phyloP scores from a whole-genome alignment of 805 yeast species.

The Spathaspora arborariae region DNA sequence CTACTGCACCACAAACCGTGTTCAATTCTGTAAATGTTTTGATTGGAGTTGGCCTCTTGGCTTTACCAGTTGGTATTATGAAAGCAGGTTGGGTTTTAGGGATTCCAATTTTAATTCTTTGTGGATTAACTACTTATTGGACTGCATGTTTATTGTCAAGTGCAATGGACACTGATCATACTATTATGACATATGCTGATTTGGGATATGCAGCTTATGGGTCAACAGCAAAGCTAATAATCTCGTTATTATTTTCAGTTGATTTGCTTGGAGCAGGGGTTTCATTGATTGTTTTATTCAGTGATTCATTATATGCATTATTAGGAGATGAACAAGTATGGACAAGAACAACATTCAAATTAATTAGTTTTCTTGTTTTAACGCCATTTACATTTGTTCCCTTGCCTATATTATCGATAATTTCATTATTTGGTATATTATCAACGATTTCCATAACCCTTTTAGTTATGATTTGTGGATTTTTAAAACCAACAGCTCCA shows the following conservation, averaged over 20 bases:
- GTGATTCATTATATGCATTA: slow-evolving; percentile 77
- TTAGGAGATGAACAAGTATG: slow-evolving; percentile 36
- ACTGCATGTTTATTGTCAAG: slow-evolving; percentile 71
- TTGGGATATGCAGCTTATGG: slow-evolving; percentile 86
- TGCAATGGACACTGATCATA: slow-evolving; percentile 76
- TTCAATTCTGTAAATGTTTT: slow-evolving; percentile 71
- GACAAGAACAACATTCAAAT: slow-evolving; percentile 52
- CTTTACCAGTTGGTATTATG: slow-evolving; percentile 61
- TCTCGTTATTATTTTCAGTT: slow-evolving; percentile 69
- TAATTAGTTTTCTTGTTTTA: slow-evolving; percentile 62
- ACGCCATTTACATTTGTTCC: slow-evolving; percentile 85
- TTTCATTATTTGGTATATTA: slow-evolving; percentile 54
- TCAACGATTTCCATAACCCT: slow-evolving; percentile 50
- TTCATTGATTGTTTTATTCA: slow-evolving; percentile 73
- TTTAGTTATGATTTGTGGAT: slow-evolving; percentile 53
- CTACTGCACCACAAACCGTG: slow-evolving; percentile 73
- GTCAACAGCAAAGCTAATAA: slow-evolving; percentile 63
- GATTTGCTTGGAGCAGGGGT: slow-evolving; percentile 83
- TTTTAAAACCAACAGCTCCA: slow-evolving; percentile 56
- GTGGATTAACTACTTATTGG: slow-evolving; percentile 70
- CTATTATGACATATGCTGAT: slow-evolving; percentile 84
- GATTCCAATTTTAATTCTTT: slow-evolving; percentile 47
- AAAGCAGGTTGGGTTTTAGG: slow-evolving; percentile 71
- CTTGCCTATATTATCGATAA: slow-evolving; percentile 57
- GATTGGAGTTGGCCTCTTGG: slow-evolving; percentile 66